Percentiles rank a stretch among this genome's conserved stretches.
Evolutionary conservation across 371 early-diverging fungal genomes (phyloP).

Genomic region (Phascolomyces articulosus): DNA sequence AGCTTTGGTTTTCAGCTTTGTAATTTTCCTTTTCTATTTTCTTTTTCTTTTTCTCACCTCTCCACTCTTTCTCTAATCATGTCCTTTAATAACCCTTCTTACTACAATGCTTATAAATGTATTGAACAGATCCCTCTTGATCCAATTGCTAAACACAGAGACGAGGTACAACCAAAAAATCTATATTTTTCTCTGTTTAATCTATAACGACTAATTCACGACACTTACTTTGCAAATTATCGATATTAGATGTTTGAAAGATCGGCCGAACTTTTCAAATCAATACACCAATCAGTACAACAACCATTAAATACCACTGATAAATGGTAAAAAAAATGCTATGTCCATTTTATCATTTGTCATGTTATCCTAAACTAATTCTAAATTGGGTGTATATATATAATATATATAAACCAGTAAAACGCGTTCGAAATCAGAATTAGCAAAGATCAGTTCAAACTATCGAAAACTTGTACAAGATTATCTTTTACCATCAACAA

Average conservation of each 20-base stretch:
- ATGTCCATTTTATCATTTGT: too few species aligned
- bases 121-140: neutral
- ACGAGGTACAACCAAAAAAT: too few species aligned
- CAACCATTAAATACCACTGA: too few species aligned
- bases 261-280: neutral
- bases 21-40: too few species aligned
- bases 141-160: neutral
- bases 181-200: neutral
- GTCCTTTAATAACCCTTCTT: too few species aligned
- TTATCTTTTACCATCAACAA: neutral
- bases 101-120: neutral
- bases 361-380: too few species aligned
- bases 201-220: neutral
- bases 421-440: neutral
- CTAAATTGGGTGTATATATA: too few species aligned
- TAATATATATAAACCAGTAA: neutral
- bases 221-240: neutral
- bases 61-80: neutral
- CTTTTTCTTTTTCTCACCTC: neutral
- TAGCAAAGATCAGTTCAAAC: neutral
- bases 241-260: neutral
- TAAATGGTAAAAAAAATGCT: too few species aligned
- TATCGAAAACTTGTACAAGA: neutral
- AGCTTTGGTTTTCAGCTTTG: too few species aligned
- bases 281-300: neutral